phyloP scores from a whole-genome alignment of 768 basidiomycete genomes.

The Tulasnella sp. region DNA sequence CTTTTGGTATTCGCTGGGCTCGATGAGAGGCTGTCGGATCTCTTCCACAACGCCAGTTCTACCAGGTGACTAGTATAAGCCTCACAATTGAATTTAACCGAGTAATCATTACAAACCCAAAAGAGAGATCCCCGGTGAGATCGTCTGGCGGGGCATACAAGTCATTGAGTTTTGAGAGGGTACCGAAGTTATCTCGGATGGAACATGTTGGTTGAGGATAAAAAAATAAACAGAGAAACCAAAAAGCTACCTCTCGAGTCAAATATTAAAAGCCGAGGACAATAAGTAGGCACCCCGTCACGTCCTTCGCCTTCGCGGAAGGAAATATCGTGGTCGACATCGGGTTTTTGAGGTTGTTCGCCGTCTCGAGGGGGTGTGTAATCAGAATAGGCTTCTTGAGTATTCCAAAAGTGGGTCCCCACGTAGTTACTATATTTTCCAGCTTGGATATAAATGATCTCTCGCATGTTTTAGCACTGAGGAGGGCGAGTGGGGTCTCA shows the following conservation, averaged over 20 bases:
- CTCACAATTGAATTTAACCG: background rate
- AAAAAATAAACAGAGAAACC: background rate
- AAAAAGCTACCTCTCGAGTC: constrained; percentile 23
- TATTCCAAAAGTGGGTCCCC: constrained; percentile 38
- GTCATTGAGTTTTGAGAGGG: constrained; percentile 30
- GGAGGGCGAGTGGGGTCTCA: background rate
- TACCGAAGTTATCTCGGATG: constrained; percentile 34
- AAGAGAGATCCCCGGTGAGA: background rate
- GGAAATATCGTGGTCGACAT: constrained; percentile 33
- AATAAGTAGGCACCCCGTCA: constrained; percentile 31
- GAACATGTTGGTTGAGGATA: background rate
- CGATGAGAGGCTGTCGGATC: constrained; percentile 24
- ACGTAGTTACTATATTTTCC: constrained; percentile 37
- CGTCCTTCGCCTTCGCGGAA: constrained; percentile 33
- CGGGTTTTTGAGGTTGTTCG: background rate
- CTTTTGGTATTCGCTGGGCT: constrained; percentile 33
- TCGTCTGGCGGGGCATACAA: constrained; percentile 20
- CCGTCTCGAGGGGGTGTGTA: constrained; percentile 13
- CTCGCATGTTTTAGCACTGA: constrained; percentile 25
- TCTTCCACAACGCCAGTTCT: background rate
- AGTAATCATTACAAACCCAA: background rate
- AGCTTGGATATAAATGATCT: constrained; percentile 36
- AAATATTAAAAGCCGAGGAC: constrained; percentile 35
- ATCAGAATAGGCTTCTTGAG: constrained; percentile 34
- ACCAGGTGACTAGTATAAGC: background rate